Evolutionary conservation across 2,329 filamentous ascomycete species (phyloP), one percentile per base, ranked within the genome.

Genomic region (Sarocladium kiliense): DNA sequence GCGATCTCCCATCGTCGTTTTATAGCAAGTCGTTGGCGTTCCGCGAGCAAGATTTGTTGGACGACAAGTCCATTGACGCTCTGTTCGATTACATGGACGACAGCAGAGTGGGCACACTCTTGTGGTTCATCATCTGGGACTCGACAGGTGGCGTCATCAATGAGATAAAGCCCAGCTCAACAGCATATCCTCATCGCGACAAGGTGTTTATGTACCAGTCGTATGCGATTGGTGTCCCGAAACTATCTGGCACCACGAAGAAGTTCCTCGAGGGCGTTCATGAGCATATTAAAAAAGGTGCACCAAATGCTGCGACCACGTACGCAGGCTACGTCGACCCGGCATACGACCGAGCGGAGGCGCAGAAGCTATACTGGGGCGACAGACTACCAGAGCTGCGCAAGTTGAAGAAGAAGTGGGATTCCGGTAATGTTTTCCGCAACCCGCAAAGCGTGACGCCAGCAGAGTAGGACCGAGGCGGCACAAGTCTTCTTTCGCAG

Each of bases 241-340:
- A 67, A 1, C 63, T 85, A 14, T 72, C 70, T 1, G 58, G 70
- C n/a, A 70, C 67, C 12, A 81, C 77, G 2, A 74, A 70, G 55
- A 61, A 68, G 1, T 85, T 86, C 54, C 64, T 85, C 37, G 68
- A 72, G 16, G 77, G 76, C 5, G 70, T 87, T 45, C 77, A 83
- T 62, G 58, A 68, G 12, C 70, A 61, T 26, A 73, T 82, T 36
- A 63, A 65, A 34, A 61, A 62, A 3, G 66, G 71, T 4, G 69
- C 72, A 11, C 64, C 70, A 1, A 64, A 69, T 2, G 70, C 70
- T 0, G 66, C 74, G 45, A 78, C 77, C 11, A 78, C 81, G 1
- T 88, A 87, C 65, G 77, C 84, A 0, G 84, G 84, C 2, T 87
- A 87, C 59, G 77, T 87, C 2, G 83, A 87, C 62, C 75, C 75